Evolutionary conservation across 495 filamentous ascomycete species (phyloP), one percentile per base, ranked within the genome.

Genomic region (Articulospora tetracladia): DNA sequence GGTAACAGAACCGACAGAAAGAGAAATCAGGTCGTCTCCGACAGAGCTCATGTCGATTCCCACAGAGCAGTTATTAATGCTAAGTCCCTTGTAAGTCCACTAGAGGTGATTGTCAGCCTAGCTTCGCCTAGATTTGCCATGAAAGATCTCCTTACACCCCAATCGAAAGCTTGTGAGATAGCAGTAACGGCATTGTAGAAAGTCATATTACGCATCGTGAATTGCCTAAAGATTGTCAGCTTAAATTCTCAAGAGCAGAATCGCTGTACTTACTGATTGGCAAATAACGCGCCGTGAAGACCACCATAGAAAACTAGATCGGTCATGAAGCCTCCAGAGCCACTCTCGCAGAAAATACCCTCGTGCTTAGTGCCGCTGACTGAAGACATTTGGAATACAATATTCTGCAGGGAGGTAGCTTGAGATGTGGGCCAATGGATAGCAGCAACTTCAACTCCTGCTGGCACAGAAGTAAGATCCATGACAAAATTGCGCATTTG

Each of bases 371-470:
- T 88, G n/a, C 82, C 84, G 26, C 76, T 76, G 0, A 75, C 71
- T 25, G 77, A 77, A 20, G 75, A 82, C 88, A 93, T 88, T 58
- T 79, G 77, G 72, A 95, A 92, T n/a, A 83, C 74, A 39, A 92
- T 79, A 69, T 93, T 94, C 67, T 92, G 88, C 30, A 92, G 73
- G 65, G 84, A 89, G 2, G 88, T 87, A 10, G 87, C 88, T 64
- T 92, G 85, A 12, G 86, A 83, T n/a, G 86, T 88, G 0, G 88
- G 88, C 90, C 90, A 94, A 68, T 94, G 90, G 56, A 94, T 86
- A 46, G 86, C 71, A 26, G 55, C 59, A 12, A 67, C 68, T 0
- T 48, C 60, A 19, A 22, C 54, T 3, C 20, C 22, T 1, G 47
- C 10, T 0, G 85, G 77, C 30, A 92, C 81, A 19, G 64, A 73